Conservation (phyloP, 139 green algal genomes). For the Chlorella sp. region DNA sequence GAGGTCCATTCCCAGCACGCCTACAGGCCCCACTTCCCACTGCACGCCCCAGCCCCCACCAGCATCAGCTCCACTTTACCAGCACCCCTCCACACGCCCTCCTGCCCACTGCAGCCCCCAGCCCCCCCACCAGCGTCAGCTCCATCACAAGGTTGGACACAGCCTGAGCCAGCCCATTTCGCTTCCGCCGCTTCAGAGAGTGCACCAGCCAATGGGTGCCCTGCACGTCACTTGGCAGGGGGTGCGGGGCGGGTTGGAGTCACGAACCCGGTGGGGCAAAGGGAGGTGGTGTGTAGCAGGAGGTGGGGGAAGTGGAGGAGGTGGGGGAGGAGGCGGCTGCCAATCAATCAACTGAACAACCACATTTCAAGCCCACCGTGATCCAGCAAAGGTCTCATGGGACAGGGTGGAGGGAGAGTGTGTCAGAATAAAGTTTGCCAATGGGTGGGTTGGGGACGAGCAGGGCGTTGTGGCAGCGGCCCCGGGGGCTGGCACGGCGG, state of each 20-base stretch:
- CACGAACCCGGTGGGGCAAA: no score
- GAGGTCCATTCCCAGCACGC: not conserved
- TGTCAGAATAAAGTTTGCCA: no score
- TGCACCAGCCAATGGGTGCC: constrained; percentile 3
- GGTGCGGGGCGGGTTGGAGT: no score
- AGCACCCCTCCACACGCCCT: not conserved
- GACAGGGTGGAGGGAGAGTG: no score
- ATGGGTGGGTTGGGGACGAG: no score
- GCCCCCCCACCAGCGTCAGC: constrained; percentile 12
- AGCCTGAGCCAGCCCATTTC: constrained; percentile 21
- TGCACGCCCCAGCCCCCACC: not conserved
- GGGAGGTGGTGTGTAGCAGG: not conserved
- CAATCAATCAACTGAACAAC: no score
- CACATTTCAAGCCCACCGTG: no score
- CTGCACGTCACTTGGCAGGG: not conserved
- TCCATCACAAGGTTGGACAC: constrained; percentile 10
- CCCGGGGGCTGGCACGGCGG: no score
- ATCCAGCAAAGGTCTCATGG: no score
- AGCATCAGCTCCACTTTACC: not conserved
- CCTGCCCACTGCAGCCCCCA: not conserved
- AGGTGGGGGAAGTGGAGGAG: not conserved
- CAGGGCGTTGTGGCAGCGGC: no score
- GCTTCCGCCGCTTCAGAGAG: constrained; percentile 11
- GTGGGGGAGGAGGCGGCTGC: not conserved
- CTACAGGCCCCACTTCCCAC: not conserved